Percentiles rank a stretch among this genome's conserved stretches.
These are phyloP conservation scores for Saturnispora sekii DNA, from an alignment of 805 yeast species.

Conservation along the genomic window DNA sequence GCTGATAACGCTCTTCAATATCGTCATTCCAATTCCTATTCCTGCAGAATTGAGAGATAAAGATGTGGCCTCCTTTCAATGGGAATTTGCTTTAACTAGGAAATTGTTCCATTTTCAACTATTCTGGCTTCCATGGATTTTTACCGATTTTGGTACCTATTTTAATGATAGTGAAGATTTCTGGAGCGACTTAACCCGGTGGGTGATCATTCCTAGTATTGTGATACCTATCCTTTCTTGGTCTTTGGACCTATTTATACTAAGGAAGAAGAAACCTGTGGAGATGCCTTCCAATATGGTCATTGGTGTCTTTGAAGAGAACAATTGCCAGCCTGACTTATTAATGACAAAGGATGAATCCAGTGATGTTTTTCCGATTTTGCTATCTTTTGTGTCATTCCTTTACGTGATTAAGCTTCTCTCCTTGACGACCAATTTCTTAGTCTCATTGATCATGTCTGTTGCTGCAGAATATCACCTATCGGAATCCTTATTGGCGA, in stretches of 20 bases:
- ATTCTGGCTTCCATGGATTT: slow-evolving; percentile 10
- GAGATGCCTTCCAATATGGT: slow-evolving; percentile 5
- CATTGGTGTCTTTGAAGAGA: not conserved
- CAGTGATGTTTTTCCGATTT: slow-evolving; percentile 13
- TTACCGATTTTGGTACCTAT: slow-evolving; percentile 8
- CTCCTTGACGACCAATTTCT: slow-evolving; percentile 22
- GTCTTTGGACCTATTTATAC: not conserved
- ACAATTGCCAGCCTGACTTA: not conserved
- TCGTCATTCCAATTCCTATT: slow-evolving; percentile 23
- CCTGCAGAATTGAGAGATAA: slow-evolving; percentile 8
- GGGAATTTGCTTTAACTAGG: slow-evolving; percentile 17
- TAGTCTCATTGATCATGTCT: slow-evolving; percentile 30
- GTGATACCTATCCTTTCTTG: slow-evolving; percentile 2
- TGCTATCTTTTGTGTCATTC: slow-evolving; percentile 25
- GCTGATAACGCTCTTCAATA: slow-evolving; percentile 17
- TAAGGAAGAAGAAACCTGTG: not conserved
- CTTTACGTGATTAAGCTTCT: slow-evolving; percentile 21
- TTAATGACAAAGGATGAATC: slow-evolving; percentile 1
- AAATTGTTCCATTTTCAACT: slow-evolving; percentile 24
- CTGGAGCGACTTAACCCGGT: slow-evolving; percentile 13
- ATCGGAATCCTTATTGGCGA: slow-evolving; percentile 39
- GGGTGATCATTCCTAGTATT: slow-evolving; percentile 8
- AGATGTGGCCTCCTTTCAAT: slow-evolving; percentile 12
- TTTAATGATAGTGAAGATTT: not conserved
- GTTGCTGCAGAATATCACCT: slow-evolving; percentile 35